Evolutionary conservation across 148 eudicot genomes (phyloP).

Genomic region (Fagopyrum tataricum): DNA sequence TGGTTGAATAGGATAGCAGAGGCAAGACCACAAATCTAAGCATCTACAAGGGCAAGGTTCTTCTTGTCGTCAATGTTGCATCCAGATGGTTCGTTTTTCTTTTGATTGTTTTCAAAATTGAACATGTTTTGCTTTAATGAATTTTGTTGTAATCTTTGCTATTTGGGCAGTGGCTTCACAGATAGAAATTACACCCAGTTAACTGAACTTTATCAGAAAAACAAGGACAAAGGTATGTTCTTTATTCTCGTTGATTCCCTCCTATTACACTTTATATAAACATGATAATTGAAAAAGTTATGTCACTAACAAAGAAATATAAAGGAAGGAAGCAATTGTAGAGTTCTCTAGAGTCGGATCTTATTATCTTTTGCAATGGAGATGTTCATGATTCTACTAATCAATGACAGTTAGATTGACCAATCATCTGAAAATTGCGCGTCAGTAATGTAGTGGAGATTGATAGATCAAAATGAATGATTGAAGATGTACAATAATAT

Average conservation of each 20-base stretch:
- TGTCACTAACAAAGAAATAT: neutral
- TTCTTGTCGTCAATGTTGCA: conserved; percentile 86
- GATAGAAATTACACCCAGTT: conserved; percentile 69
- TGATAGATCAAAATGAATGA: too few relatives aligned
- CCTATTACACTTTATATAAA: neutral
- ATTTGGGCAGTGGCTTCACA: conserved; percentile 54
- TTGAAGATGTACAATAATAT: too few relatives aligned
- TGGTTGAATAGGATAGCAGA: conserved; percentile 42
- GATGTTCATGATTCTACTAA: too few relatives aligned
- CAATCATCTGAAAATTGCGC: neutral
- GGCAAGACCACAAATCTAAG: conserved; percentile 68
- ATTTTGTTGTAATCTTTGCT: neutral
- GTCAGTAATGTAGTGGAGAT: too few relatives aligned
- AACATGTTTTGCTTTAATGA: neutral
- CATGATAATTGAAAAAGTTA: neutral
- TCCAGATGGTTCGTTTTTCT: conserved; percentile 54
- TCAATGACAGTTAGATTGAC: neutral
- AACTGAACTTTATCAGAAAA: conserved; percentile 58
- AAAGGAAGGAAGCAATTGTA: neutral
- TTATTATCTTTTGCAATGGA: neutral
- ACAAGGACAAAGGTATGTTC: conserved; percentile 57
- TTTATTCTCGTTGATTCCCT: neutral
- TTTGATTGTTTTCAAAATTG: neutral
- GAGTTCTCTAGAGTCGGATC: neutral
- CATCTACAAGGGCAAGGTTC: conserved; percentile 74